Evolutionary conservation across 129 eudicot species (phyloP).

Genomic region (Calendula officinalis): DNA sequence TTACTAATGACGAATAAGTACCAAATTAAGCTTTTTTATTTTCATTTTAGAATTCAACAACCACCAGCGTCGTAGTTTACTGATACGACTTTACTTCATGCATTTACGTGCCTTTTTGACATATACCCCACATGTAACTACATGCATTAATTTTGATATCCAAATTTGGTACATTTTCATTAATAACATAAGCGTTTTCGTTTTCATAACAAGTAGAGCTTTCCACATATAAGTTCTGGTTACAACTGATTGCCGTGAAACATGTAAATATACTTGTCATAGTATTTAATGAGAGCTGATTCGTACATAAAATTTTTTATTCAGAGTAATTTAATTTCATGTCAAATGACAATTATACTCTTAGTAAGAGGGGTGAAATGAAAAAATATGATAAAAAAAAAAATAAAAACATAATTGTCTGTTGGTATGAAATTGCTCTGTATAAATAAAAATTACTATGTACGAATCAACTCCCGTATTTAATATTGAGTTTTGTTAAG

Average conservation of each 20-base stretch:
- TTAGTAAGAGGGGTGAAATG: no score
- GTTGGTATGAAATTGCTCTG: no score
- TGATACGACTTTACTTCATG: neutral
- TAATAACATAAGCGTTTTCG: neutral
- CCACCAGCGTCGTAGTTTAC: constrained; percentile 2
- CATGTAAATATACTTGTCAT: constrained; percentile 13
- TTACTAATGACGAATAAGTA: neutral
- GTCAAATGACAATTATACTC: no score
- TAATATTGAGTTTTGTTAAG: no score
- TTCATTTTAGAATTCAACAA: neutral
- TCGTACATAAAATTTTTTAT: no score
- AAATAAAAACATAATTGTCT: no score
- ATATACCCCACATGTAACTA: neutral
- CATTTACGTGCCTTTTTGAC: neutral
- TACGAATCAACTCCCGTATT: no score
- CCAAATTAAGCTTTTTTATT: neutral
- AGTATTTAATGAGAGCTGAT: no score
- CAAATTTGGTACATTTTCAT: constrained; percentile 10
- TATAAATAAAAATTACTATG: no score
- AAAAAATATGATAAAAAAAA: no score
- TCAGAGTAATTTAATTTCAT: no score
- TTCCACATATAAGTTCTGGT: constrained; percentile 6
- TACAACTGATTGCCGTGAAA: constrained; percentile 7
- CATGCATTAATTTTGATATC: constrained; percentile 2
- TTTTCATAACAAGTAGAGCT: neutral